Evolutionary conservation across 179 eudicot genomes (phyloP).

Genomic region (Spinacia oleracea): DNA sequence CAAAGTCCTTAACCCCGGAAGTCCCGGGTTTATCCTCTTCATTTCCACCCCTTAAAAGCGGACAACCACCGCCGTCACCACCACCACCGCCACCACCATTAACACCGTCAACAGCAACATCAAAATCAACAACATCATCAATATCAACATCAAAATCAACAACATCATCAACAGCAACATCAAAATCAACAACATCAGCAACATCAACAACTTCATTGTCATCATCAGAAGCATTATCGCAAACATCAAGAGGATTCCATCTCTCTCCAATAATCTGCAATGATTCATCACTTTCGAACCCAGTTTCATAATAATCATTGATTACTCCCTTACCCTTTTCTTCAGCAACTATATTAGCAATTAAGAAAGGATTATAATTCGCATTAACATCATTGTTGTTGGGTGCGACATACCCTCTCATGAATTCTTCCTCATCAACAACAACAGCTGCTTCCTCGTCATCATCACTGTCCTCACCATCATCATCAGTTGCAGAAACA

Average conservation of each 20-base stretch:
- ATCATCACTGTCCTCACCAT: background rate
- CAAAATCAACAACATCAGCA: no score
- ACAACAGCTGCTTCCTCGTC: background rate
- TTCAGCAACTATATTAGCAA: background rate
- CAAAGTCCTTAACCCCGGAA: background rate
- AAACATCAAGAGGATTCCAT: slow-evolving; percentile 9
- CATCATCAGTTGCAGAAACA: no score
- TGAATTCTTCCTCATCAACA: slow-evolving; percentile 11
- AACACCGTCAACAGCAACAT: no score
- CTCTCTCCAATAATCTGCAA: slow-evolving; percentile 23
- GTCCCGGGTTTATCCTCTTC: background rate
- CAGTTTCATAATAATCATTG: background rate
- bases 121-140: no score
- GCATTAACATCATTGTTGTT: background rate
- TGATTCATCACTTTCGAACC: slow-evolving; percentile 25
- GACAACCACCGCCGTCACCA: background rate
- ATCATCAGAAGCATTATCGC: background rate
- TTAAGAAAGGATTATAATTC: background rate
- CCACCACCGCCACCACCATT: no score
- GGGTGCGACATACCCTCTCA: background rate
- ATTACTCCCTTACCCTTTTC: background rate
- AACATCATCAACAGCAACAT: no score
- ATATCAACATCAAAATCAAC: no score
- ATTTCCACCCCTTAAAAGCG: background rate
- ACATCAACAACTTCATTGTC: background rate